Evolutionary conservation across 2,329 filamentous ascomycete species (phyloP).

Genomic region (Pseudopithomyces maydicus): DNA sequence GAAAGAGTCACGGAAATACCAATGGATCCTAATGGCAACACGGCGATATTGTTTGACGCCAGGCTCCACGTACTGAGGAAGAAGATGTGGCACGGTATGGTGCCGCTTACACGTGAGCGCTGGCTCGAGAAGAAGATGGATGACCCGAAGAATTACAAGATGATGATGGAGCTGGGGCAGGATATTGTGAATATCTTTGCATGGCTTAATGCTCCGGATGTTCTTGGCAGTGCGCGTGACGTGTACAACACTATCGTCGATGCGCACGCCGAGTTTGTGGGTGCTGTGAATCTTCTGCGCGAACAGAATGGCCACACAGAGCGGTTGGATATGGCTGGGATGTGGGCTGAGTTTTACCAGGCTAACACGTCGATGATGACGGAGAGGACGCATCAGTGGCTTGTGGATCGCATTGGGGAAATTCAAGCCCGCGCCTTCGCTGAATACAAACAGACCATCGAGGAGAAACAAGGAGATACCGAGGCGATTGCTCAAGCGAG

Average conservation of each 20-base stretch:
- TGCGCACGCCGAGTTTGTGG: constrained; percentile 17
- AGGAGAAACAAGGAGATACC: constrained; percentile 9
- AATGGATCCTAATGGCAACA: background rate
- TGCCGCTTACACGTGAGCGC: constrained; percentile 19
- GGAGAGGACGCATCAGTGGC: constrained; percentile 19
- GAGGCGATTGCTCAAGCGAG: constrained; percentile 14
- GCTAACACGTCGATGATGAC: constrained; percentile 14
- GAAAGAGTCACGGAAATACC: background rate
- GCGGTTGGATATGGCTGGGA: constrained; percentile 19
- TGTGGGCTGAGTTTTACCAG: constrained; percentile 25
- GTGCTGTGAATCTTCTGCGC: constrained; percentile 18
- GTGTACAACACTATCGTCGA: constrained; percentile 18
- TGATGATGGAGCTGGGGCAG: constrained; percentile 19
- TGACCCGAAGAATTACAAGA: constrained; percentile 21
- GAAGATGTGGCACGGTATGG: constrained; percentile 22
- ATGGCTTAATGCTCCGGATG: constrained; percentile 12
- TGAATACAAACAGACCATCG: constrained; percentile 7
- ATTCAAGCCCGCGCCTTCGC: constrained; percentile 12
- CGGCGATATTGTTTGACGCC: background rate
- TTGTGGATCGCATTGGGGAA: constrained; percentile 23
- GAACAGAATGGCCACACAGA: constrained; percentile 12
- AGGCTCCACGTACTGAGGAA: constrained; percentile 16
- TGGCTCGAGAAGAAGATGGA: constrained; percentile 24
- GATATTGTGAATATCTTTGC: constrained; percentile 21
- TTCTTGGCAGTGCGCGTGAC: constrained; percentile 3